Evolutionary conservation across 495 filamentous ascomycete genomes (phyloP), one percentile per base, ranked within the genome.

Genomic region (Sporormia fimetaria): DNA sequence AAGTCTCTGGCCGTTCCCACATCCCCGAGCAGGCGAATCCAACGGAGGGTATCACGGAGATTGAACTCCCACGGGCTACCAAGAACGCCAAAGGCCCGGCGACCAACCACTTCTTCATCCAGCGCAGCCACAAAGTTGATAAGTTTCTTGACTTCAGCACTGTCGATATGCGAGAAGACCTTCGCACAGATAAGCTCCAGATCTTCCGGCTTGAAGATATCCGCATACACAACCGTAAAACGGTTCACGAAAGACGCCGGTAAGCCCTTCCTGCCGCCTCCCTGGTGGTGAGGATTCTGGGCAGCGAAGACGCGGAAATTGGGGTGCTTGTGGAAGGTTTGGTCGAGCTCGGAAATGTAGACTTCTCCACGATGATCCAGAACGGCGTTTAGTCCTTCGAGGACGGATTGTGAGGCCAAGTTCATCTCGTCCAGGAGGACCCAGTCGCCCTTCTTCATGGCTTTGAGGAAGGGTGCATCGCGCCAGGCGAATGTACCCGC

Each of bases 371-470:
- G 80, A 56, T 99, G 92, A 64, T 99, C 92, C 17, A 99, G 68
- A 64, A 92, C 96, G 11, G 90, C 87, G 52, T 99, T 99, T 12
- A 99, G 67, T 46, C 92, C 92, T 60, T 99, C 92, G 2, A 99
- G 76, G 17, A 99, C 87, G 4, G 87, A 92, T 57, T 96, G 92
- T 0, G 92, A 96, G 2, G 92, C 92, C 35, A 99, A 57, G 52
- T 99, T 99, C 92, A 99, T 95, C 67, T 99, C 92, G 59, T 99
- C 92, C 0, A 99, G 66, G 6, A 99, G 64, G 6, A 96, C 88
- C 92, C 92, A 99, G 47, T 87, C 76, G 9, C 92, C 92, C 31
- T 74, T 77, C 57, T 92, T 87, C 88, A 99, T 96, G 6, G 92
- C 92, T 57, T 80, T 78, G 23, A 99, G 64, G 56, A 96, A 99